A percentile compares a stretch with the other conserved stretches of the same genome.
phyloP scores from a whole-genome alignment of 148 eudicot genomes.

The Amaranthus palmeri region DNA sequence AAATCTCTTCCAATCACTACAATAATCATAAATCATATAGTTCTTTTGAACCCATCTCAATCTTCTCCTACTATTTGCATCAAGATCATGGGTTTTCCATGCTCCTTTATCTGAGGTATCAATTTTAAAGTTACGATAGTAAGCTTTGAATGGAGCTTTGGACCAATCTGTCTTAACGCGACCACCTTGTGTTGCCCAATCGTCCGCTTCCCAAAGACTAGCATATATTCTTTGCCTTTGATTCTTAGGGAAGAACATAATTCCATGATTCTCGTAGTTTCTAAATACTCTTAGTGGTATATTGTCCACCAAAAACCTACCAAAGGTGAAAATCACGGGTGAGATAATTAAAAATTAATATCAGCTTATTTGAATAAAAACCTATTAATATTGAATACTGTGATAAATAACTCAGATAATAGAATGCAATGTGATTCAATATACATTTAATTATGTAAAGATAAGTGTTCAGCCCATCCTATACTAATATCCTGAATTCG shows the following conservation, averaged over 20 bases:
- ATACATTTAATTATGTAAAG: too few species aligned
- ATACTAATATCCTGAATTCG: too few species aligned
- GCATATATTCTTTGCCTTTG: constrained; percentile 43
- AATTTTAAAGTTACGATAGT: constrained; percentile 40
- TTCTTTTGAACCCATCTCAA: constrained; percentile 48
- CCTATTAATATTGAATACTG: too few species aligned
- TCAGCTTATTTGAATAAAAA: too few species aligned
- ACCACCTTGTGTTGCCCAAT: constrained; percentile 53
- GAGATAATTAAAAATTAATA: too few species aligned
- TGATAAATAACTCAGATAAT: too few species aligned
- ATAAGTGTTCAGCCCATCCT: too few species aligned
- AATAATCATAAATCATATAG: constrained; percentile 49
- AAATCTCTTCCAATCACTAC: constrained; percentile 37
- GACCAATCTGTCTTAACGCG: constrained; percentile 39
- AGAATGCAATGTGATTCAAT: too few species aligned
- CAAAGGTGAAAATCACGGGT: neutral
- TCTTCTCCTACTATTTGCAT: constrained; percentile 22
- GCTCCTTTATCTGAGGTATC: constrained; percentile 28
- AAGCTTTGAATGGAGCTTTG: constrained; percentile 47
- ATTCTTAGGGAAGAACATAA: constrained; percentile 37
- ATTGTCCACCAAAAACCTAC: constrained; percentile 42
- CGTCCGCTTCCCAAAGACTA: constrained; percentile 44
- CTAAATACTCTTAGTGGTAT: constrained; percentile 38
- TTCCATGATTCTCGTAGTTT: constrained; percentile 32
- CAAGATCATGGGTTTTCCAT: constrained; percentile 35